phyloP scores from a whole-genome alignment of 371 early-diverging fungal species.

The Apophysomyces elegans region DNA sequence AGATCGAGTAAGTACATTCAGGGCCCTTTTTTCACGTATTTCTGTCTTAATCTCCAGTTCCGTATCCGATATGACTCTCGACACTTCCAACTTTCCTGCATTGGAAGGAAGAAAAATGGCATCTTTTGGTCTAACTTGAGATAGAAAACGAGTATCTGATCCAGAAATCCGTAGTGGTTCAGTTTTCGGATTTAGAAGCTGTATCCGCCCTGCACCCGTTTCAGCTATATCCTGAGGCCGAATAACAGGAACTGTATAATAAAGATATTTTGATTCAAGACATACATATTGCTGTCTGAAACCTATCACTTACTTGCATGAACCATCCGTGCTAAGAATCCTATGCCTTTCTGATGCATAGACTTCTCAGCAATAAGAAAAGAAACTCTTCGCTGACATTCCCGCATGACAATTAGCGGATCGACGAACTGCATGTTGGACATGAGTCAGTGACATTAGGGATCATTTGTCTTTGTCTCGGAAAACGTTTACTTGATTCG shows the following conservation, averaged over 20 bases:
- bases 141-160: conserved; percentile 67
- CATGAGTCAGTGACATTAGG: background rate
- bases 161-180: conserved; percentile 70
- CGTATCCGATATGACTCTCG: conserved; percentile 78
- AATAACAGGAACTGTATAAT: conserved; percentile 76
- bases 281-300: background rate
- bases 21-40: conserved; percentile 56
- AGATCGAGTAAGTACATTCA: conserved; percentile 56
- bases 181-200: conserved; percentile 59
- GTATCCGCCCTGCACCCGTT: conserved; percentile 68
- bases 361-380: conserved; percentile 84
- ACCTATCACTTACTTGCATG: conserved; percentile 58
- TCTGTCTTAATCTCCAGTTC: conserved; percentile 62
- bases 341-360: conserved; percentile 80
- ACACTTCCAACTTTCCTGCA: conserved; percentile 65
- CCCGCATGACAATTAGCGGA: conserved; percentile 78
- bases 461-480: background rate
- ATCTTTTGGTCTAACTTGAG: conserved; percentile 62
- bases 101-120: conserved; percentile 61
- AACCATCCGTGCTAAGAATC: conserved; percentile 72
- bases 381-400: conserved; percentile 74
- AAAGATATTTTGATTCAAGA: background rate
- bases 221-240: conserved; percentile 85
- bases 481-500: conserved; percentile 72
- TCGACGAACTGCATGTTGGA: conserved; percentile 74